A percentile compares a stretch with the other conserved stretches of the same genome.
phyloP scores from a whole-genome alignment of 495 filamentous ascomycete species.

The Cetradonia linearis region DNA sequence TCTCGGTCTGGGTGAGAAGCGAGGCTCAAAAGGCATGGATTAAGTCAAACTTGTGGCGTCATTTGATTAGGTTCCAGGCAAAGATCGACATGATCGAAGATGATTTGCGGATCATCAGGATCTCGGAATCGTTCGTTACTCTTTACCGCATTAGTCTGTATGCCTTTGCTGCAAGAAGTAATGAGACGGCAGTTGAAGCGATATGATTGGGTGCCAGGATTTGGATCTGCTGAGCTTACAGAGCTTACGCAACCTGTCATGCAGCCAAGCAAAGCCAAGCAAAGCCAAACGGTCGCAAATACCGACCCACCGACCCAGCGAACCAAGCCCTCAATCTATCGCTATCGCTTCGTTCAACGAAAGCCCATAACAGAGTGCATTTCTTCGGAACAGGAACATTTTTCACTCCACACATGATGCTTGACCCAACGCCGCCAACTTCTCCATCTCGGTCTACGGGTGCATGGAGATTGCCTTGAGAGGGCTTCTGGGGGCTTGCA shows the following conservation, averaged over 20 bases:
- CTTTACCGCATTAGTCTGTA: not conserved
- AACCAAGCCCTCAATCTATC: too few relatives aligned
- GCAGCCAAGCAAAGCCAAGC: constrained; percentile 1
- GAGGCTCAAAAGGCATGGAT: not conserved
- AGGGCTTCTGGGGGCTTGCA: not conserved
- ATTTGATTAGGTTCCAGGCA: constrained; percentile 5
- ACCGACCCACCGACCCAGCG: not conserved
- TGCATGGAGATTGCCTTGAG: not conserved
- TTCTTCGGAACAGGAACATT: not conserved
- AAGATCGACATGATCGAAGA: not conserved
- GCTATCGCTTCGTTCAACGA: constrained; percentile 1
- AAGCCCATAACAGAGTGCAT: constrained; percentile 1
- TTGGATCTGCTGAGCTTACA: not conserved
- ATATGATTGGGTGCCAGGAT: not conserved
- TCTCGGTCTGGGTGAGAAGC: constrained; percentile 2
- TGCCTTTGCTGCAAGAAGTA: constrained; percentile 1
- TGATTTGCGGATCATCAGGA: not conserved
- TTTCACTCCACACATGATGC: not conserved
- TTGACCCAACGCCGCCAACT: not conserved
- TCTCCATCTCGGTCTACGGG: not conserved
- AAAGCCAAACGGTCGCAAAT: not conserved
- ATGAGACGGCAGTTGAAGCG: not conserved
- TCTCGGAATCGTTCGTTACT: not conserved
- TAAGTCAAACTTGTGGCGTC: constrained; percentile 1
- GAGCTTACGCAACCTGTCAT: not conserved